Evolutionary conservation across 768 basidiomycete species (phyloP).

Genomic region (Pleurotus tuoliensis): DNA sequence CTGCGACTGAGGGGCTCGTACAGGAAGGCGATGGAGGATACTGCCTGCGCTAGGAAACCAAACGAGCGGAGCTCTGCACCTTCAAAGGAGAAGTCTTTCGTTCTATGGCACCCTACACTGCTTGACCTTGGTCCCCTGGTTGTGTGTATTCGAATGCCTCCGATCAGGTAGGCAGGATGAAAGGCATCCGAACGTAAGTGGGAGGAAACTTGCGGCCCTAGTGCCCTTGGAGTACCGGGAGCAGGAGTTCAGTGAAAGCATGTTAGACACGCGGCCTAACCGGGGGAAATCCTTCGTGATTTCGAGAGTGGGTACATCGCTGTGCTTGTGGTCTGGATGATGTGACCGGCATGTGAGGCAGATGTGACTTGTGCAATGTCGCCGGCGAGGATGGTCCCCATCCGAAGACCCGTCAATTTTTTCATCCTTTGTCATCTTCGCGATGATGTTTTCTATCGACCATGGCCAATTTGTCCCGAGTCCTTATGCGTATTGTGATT

Average conservation of each 20-base stretch:
- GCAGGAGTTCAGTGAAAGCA: constrained; percentile 32
- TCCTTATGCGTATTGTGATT: too few species aligned
- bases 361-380: constrained; percentile 11
- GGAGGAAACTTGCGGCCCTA: constrained; percentile 26
- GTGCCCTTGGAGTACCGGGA: constrained; percentile 28
- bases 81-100: constrained; percentile 18
- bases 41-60: constrained; percentile 14
- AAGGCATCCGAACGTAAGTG: constrained; percentile 13
- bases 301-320: constrained; percentile 35
- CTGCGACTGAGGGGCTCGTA: constrained; percentile 22
- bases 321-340: constrained; percentile 9
- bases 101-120: background rate
- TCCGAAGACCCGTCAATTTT: constrained; percentile 21
- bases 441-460: constrained; percentile 11
- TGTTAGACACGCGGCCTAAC: constrained; percentile 23
- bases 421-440: constrained; percentile 15
- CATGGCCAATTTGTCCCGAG: too few species aligned
- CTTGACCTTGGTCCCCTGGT: background rate
- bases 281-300: constrained; percentile 35
- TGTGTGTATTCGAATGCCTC: background rate
- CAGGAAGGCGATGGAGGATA: constrained; percentile 25
- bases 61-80: constrained; percentile 29
- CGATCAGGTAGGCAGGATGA: constrained; percentile 19
- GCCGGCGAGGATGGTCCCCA: constrained; percentile 6
- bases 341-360: constrained; percentile 10